Conservation (phyloP, 352 stramenopile species). For the Phytopythium helicoides region DNA sequence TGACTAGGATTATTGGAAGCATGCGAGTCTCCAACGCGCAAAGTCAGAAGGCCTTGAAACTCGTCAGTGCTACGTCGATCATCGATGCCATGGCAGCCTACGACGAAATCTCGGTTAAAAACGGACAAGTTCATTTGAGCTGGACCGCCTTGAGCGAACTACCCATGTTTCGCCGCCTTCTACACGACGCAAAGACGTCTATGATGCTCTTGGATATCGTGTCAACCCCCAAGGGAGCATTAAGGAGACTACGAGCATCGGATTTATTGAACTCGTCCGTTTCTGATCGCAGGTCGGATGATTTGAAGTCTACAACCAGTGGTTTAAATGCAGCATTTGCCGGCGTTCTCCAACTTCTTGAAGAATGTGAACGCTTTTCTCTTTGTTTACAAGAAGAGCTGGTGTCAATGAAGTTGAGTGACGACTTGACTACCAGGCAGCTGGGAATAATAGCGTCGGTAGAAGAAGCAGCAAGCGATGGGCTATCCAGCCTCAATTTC, state of each 20-base stretch:
- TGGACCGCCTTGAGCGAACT: conserved; percentile 1
- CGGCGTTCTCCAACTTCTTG: not conserved
- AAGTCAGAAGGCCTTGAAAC: conserved; percentile 48
- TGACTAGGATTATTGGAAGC: conserved; percentile 13
- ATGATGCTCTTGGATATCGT: conserved; percentile 38
- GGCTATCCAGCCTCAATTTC: not conserved
- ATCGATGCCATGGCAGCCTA: conserved; percentile 14
- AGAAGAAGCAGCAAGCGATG: not conserved
- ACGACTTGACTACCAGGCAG: not conserved
- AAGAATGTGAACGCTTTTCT: not conserved
- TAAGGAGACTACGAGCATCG: conserved; percentile 36
- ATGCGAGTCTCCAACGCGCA: conserved; percentile 67
- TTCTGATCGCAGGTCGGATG: no score
- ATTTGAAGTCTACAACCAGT: no score
- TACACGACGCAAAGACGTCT: conserved; percentile 18
- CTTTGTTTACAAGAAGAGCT: not conserved
- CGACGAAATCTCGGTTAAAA: no score
- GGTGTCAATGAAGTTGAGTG: not conserved
- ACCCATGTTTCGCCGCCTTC: conserved; percentile 17
- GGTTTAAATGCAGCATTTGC: not conserved
- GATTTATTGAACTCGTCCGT: conserved; percentile 12
- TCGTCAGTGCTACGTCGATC: conserved; percentile 47
- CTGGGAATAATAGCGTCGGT: not conserved
- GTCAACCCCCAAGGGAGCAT: conserved; percentile 44
- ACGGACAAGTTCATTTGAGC: no score